A percentile compares a stretch with the other conserved stretches of the same genome.
These are phyloP conservation scores for Mycena epipterygia DNA, from an alignment of 768 basidiomycete genomes.

Conservation along the genomic window DNA sequence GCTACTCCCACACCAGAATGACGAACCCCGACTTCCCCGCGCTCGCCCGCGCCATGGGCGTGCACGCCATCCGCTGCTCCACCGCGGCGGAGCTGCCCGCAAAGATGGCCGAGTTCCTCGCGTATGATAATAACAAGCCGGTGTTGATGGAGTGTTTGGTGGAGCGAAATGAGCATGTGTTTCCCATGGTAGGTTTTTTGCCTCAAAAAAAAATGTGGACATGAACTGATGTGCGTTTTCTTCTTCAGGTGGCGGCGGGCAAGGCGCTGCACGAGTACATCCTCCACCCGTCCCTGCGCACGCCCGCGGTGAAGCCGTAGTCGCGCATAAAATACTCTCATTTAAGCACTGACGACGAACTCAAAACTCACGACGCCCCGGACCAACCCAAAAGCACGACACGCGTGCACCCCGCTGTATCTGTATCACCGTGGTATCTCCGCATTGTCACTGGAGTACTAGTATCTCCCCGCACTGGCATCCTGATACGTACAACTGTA, in stretches of 20 bases:
- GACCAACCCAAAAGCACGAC: too few species aligned
- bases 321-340: background rate
- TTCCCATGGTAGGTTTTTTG: slow-evolving; percentile 79
- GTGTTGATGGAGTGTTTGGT: slow-evolving; percentile 93
- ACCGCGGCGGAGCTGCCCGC: slow-evolving; percentile 82
- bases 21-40: slow-evolving; percentile 94
- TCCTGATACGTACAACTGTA: too few species aligned
- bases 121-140: slow-evolving; percentile 90
- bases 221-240: too few species aligned
- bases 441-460: too few species aligned
- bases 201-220: too few species aligned
- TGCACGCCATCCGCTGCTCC: slow-evolving; percentile 88
- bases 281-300: slow-evolving; percentile 71
- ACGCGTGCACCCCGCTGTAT: too few species aligned
- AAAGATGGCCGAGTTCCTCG: slow-evolving; percentile 99
- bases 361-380: background rate
- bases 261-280: slow-evolving; percentile 95
- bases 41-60: slow-evolving; percentile 91
- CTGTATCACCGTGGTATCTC: too few species aligned
- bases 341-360: background rate
- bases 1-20: slow-evolving; percentile 98
- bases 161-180: slow-evolving; percentile 87
- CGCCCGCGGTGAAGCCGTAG: background rate
- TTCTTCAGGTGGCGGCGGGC: slow-evolving; percentile 83
- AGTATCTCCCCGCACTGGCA: too few species aligned